Evolutionary conservation across 2,329 filamentous ascomycete genomes (phyloP).

Genomic region (Fusarium marasasianum): DNA sequence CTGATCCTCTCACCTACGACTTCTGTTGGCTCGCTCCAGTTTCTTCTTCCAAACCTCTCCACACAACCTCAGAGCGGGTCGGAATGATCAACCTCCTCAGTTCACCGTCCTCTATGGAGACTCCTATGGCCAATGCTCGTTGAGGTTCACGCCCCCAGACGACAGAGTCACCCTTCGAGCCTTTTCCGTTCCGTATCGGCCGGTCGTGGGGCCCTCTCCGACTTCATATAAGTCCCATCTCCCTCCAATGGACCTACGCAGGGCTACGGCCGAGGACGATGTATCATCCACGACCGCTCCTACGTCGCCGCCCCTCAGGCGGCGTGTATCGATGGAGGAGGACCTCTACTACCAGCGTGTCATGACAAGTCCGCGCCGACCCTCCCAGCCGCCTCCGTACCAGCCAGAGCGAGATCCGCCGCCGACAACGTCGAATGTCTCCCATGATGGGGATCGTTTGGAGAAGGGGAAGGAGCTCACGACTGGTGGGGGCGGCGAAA

Average conservation of each 20-base stretch:
- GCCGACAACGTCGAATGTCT: conserved; percentile 23
- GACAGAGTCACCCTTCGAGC: conserved; percentile 32
- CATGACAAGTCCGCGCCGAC: conserved; percentile 58
- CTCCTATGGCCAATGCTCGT: conserved; percentile 43
- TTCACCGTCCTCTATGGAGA: conserved; percentile 48
- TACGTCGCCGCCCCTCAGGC: conserved; percentile 52
- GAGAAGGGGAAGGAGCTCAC: conserved; percentile 31
- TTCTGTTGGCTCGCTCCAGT: conserved; percentile 40
- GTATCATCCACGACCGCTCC: conserved; percentile 45
- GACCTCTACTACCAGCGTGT: conserved; percentile 63
- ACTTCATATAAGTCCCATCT: conserved; percentile 40
- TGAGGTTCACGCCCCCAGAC: conserved; percentile 42
- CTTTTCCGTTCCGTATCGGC: conserved; percentile 34
- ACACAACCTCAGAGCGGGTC: conserved; percentile 48
- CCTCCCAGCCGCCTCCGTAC: conserved; percentile 60
- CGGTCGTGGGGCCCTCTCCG: conserved; percentile 33
- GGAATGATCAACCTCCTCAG: conserved; percentile 48
- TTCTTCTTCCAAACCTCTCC: conserved; percentile 40
- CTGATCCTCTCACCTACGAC: conserved; percentile 29
- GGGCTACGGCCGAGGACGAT: conserved; percentile 45
- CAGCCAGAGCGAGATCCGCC: conserved; percentile 43
- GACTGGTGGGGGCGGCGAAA: conserved; percentile 35
- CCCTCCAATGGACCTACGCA: conserved; percentile 48
- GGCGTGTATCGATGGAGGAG: conserved; percentile 64
- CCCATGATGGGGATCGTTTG: conserved; percentile 25